Percentiles rank a stretch among this genome's conserved stretches.
phyloP scores from a whole-genome alignment of 306 rosid species.

The Inga leiocalycina region DNA sequence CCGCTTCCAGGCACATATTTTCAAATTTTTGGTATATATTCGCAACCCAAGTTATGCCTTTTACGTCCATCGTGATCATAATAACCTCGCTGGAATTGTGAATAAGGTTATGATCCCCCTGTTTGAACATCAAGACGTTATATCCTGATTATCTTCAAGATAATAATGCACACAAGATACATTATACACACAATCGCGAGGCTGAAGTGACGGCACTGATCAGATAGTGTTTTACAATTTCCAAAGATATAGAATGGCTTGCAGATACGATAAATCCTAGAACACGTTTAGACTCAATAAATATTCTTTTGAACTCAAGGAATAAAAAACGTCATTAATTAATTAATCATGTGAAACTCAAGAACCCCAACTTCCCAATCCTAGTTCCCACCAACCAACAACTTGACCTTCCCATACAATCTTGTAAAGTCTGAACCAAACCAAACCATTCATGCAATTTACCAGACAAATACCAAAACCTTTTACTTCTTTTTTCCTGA shows the following conservation, averaged over 20 bases:
- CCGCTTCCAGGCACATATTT: constrained; percentile 82
- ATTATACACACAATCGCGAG: neutral
- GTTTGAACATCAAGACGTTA: constrained; percentile 29
- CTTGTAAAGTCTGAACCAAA: constrained; percentile 13
- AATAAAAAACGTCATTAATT: constrained; percentile 1
- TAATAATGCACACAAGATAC: neutral
- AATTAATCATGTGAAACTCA: constrained; percentile 22
- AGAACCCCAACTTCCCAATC: constrained; percentile 20
- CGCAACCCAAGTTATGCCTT: constrained; percentile 81
- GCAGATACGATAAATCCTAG: constrained; percentile 7
- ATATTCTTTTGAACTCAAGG: neutral
- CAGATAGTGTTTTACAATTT: neutral
- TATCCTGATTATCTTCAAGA: constrained; percentile 42
- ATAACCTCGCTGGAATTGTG: constrained; percentile 25
- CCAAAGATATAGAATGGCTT: neutral
- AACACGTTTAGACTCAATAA: constrained; percentile 12
- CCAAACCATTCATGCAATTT: constrained; percentile 34
- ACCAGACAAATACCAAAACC: neutral
- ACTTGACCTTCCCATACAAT: constrained; percentile 7
- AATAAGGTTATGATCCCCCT: constrained; percentile 17
- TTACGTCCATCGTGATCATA: constrained; percentile 55
- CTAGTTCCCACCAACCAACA: constrained; percentile 24
- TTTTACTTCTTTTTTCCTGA: neutral
- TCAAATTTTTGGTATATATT: constrained; percentile 71
- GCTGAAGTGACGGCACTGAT: constrained; percentile 19